Evolutionary conservation across 176 grass and related monocot genomes (phyloP).

Genomic region (Carex kokanica): DNA sequence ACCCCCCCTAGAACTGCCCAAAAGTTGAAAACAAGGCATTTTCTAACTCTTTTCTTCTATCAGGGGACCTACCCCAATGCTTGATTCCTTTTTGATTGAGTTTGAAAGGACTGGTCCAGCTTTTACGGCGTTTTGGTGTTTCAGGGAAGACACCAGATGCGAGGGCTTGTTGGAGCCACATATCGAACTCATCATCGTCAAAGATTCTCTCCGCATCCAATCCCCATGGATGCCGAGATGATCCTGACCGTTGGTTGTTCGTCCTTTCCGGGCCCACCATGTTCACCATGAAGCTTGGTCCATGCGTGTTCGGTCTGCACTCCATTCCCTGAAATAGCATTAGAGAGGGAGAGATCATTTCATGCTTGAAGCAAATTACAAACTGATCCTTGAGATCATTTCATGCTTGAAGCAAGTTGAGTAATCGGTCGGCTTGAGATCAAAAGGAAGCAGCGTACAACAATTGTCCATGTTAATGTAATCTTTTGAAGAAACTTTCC

Average conservation of each 20-base stretch:
- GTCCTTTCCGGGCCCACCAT: conserved; percentile 81
- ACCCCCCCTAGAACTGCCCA: neutral
- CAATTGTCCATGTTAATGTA: neutral
- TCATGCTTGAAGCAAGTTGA: neutral
- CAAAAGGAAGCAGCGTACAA: neutral
- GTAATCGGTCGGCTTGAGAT: neutral
- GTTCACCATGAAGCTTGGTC: conserved; percentile 95
- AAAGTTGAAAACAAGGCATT: conserved; percentile 13
- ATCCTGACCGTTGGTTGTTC: conserved; percentile 41
- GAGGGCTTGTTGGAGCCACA: conserved; percentile 92
- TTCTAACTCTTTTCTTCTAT: conserved; percentile 25
- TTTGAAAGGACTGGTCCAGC: conserved; percentile 90
- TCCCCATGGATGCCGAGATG: conserved; percentile 79
- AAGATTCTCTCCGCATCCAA: conserved; percentile 86
- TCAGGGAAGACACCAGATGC: conserved; percentile 81
- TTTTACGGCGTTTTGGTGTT: conserved; percentile 89
- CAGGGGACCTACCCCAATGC: conserved; percentile 63
- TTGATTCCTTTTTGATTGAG: conserved; percentile 83
- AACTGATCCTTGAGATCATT: too few relatives aligned
- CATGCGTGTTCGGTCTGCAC: conserved; percentile 95
- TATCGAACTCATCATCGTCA: conserved; percentile 77
- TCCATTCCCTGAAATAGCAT: conserved; percentile 70
- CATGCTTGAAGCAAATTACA: too few relatives aligned
- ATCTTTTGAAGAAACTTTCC: conserved; percentile 12
- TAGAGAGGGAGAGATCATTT: conserved; percentile 4